These are phyloP conservation scores for Vigna trinervia DNA, from an alignment of 306 rosid species.

Conservation along the genomic window DNA sequence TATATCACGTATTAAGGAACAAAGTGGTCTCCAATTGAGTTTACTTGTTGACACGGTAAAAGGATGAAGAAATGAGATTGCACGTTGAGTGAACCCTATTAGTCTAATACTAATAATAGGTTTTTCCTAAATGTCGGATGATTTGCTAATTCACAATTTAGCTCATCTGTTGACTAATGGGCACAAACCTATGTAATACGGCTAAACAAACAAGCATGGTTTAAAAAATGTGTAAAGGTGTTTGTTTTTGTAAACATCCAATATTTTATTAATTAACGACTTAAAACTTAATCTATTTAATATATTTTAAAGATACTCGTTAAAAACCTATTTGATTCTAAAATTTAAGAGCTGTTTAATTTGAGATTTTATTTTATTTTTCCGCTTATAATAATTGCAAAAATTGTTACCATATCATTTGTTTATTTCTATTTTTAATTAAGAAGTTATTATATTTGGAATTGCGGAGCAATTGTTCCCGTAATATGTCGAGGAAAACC, in stretches of 20 bases:
- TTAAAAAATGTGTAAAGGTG: not conserved
- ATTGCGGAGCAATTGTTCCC: not conserved
- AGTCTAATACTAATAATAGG: not conserved
- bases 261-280: not conserved
- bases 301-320: not conserved
- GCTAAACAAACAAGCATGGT: not conserved
- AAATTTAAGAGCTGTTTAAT: not conserved
- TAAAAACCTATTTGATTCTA: not conserved
- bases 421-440: not conserved
- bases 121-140: constrained; percentile 14
- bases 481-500: not conserved
- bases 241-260: not conserved
- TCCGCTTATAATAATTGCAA: not conserved
- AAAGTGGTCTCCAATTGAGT: constrained; percentile 17
- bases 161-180: constrained; percentile 28
- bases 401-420: not conserved
- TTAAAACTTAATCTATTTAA: not conserved
- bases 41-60: constrained; percentile 27
- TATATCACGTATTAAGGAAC: not conserved
- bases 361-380: not conserved
- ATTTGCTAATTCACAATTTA: constrained; percentile 25
- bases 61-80: constrained; percentile 18
- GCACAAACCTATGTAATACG: constrained; percentile 20
- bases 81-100: constrained; percentile 28
- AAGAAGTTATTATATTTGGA: not conserved